Conservation (phyloP, 805 yeast genomes). For the Barnettozyma sucrosica region DNA sequence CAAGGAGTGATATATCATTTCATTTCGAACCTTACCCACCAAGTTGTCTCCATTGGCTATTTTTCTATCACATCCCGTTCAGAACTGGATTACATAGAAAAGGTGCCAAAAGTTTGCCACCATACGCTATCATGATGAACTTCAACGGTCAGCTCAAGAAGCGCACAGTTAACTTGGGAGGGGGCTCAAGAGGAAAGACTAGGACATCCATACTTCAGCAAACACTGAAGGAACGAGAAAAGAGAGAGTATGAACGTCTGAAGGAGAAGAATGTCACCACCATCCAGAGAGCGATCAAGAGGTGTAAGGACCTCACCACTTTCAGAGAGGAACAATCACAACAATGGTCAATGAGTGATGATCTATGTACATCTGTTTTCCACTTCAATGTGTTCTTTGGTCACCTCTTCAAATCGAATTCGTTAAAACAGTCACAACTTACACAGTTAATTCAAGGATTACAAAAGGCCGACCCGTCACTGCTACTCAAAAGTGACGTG, state of each 20-base stretch:
- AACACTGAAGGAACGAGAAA: constrained; percentile 59
- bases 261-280: constrained; percentile 42
- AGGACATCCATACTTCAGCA: constrained; percentile 32
- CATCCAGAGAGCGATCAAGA: constrained; percentile 46
- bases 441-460: not conserved
- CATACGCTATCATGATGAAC: not conserved
- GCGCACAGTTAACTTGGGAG: constrained; percentile 57
- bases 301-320: constrained; percentile 30
- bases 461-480: not conserved
- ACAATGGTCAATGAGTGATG: constrained; percentile 17
- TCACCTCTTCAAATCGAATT: constrained; percentile 15
- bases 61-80: not conserved
- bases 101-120: not conserved
- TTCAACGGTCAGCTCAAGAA: constrained; percentile 53
- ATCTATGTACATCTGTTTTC: constrained; percentile 10
- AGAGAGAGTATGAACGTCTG: constrained; percentile 51
- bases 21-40: not conserved
- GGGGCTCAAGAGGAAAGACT: constrained; percentile 31
- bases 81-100: not conserved
- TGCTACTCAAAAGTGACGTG: not conserved
- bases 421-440: not conserved
- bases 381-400: constrained; percentile 30
- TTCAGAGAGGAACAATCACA: constrained; percentile 21
- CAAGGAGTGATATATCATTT: not conserved
- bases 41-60: not conserved